Percentiles rank a stretch among this genome's conserved stretches.
These are phyloP conservation scores for Phyllachora maydis DNA, from an alignment of 2,329 filamentous ascomycete species.

Conservation along the genomic window DNA sequence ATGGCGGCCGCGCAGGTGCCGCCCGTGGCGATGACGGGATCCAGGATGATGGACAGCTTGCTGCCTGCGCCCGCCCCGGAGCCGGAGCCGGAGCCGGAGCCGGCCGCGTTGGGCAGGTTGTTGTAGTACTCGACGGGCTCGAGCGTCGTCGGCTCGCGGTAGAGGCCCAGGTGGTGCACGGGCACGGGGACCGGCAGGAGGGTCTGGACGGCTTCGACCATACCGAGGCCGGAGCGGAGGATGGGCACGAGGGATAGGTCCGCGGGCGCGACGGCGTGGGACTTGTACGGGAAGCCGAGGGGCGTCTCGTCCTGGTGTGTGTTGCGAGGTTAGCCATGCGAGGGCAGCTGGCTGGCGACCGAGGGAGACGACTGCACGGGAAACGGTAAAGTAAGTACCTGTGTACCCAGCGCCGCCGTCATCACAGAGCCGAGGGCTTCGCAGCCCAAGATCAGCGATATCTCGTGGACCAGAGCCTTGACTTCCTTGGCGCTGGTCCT, in stretches of 20 bases:
- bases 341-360: no score
- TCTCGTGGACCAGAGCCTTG: constrained; percentile 68
- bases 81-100: no score
- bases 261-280: constrained; percentile 37
- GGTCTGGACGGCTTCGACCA: constrained; percentile 73
- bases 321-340: neutral
- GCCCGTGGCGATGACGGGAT: constrained; percentile 86
- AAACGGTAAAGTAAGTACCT: constrained; percentile 21
- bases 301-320: constrained; percentile 48
- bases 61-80: constrained; percentile 9
- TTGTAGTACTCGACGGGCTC: constrained; percentile 96
- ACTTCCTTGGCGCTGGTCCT: constrained; percentile 53
- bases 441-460: constrained; percentile 59
- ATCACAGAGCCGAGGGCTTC: constrained; percentile 57
- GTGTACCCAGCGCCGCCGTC: constrained; percentile 32
- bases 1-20: constrained; percentile 81
- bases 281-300: constrained; percentile 56
- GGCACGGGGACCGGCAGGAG: constrained; percentile 65
- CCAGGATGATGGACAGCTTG: constrained; percentile 61
- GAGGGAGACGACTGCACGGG: no score
- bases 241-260: constrained; percentile 74
- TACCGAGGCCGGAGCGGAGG: constrained; percentile 74
- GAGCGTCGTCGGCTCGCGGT: constrained; percentile 72
- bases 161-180: constrained; percentile 86
- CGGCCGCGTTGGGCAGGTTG: constrained; percentile 52